Conservation (phyloP, 139 green algal genomes). For the Chlamydomonas incerta region DNA sequence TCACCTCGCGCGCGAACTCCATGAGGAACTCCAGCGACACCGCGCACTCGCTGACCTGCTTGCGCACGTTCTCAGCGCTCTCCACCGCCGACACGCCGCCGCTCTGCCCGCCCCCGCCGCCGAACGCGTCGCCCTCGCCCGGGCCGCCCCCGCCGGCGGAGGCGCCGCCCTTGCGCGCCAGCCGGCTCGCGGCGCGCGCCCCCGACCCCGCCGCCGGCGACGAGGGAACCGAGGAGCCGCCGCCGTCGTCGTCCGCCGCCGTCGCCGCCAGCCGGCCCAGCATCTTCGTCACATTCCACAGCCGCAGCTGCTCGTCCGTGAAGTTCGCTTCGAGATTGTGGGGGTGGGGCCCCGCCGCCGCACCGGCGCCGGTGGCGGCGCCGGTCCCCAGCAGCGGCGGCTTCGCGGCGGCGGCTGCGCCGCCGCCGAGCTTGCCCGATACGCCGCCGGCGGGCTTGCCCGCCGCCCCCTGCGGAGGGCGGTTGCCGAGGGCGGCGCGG, state of each 20-base stretch:
- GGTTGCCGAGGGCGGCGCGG: too few species aligned
- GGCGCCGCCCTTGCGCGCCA: not conserved
- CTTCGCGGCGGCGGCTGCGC: too few species aligned
- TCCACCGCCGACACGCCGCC: too few species aligned
- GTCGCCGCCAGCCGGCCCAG: constrained; percentile 10
- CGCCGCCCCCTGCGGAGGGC: too few species aligned
- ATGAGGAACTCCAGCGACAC: constrained; percentile 36
- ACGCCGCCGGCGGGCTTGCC: too few species aligned
- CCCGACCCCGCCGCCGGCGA: constrained; percentile 5
- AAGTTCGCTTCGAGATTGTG: constrained; percentile 30
- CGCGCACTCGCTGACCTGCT: constrained; percentile 20
- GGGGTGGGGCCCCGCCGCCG: too few species aligned
- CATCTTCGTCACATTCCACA: constrained; percentile 20
- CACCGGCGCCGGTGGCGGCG: too few species aligned
- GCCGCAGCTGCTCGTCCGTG: constrained; percentile 25
- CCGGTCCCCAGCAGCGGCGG: too few species aligned
- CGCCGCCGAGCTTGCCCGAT: too few species aligned
- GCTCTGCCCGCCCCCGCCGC: not conserved
- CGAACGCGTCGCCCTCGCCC: not conserved
- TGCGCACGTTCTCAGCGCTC: not conserved
- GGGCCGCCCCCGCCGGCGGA: not conserved
- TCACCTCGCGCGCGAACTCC: constrained; percentile 33
- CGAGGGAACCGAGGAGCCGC: not conserved
- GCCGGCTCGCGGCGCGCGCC: constrained; percentile 9
- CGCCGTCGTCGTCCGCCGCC: not conserved